Conservation (phyloP, 2,329 filamentous ascomycete species). For the Colletotrichum musicola region DNA sequence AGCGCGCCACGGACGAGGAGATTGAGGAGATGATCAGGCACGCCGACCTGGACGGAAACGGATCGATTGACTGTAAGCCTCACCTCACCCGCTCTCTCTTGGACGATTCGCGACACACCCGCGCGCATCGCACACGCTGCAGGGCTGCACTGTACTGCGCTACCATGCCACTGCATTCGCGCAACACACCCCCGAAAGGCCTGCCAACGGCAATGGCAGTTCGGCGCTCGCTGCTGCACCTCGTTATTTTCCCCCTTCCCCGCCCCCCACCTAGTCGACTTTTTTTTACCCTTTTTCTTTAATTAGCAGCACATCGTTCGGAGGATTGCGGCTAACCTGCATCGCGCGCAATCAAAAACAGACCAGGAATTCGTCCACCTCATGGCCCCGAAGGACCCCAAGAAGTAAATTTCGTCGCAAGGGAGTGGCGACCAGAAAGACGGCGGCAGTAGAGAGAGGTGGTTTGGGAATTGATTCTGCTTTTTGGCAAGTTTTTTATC, state of each 20-base stretch:
- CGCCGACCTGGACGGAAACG: slow-evolving; percentile 40
- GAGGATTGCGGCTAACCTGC: slow-evolving; percentile 30
- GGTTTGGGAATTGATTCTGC: background rate
- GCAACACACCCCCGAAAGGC: background rate
- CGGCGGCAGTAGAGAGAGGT: too few species aligned
- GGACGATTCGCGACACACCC: background rate
- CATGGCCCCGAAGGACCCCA: slow-evolving; percentile 39
- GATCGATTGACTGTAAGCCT: slow-evolving; percentile 40
- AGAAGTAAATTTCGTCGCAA: slow-evolving; percentile 18
- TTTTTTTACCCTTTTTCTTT: slow-evolving; percentile 2
- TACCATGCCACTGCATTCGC: background rate
- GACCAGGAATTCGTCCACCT: slow-evolving; percentile 41
- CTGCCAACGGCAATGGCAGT: background rate
- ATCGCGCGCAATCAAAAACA: slow-evolving; percentile 14
- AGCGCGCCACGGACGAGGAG: slow-evolving; percentile 41
- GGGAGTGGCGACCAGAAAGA: too few species aligned
- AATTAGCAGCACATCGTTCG: slow-evolving; percentile 10
- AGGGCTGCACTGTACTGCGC: background rate
- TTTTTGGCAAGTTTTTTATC: background rate
- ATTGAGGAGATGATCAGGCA: slow-evolving; percentile 41
- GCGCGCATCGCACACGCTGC: background rate
- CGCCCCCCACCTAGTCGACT: slow-evolving; percentile 10
- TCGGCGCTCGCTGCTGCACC: slow-evolving; percentile 1
- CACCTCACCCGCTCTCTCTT: background rate
- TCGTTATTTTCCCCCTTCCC: slow-evolving; percentile 19